Conservation (phyloP, 2,329 filamentous ascomycete genomes). For the Fusarium dlaminii region DNA sequence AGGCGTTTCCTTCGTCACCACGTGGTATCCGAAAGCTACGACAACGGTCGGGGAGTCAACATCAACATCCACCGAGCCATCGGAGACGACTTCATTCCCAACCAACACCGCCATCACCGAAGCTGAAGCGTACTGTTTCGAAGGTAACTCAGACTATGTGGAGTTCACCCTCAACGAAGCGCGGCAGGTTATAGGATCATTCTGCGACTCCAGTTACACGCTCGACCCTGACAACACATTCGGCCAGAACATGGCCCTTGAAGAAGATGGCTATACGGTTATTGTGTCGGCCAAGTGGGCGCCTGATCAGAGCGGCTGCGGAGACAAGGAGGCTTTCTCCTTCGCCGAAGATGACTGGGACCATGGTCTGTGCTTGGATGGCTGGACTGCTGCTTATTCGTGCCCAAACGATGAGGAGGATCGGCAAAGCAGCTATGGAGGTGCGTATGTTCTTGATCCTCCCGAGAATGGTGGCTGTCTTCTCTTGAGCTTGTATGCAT, state of each 20-base stretch:
- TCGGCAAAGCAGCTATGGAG: conserved; percentile 4
- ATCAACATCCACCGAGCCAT: neutral
- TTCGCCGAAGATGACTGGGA: neutral
- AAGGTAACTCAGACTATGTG: neutral
- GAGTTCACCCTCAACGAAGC: neutral
- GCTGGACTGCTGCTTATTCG: neutral
- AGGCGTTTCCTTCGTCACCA: neutral
- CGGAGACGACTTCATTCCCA: neutral
- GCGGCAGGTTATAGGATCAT: neutral
- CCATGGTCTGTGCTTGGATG: neutral
- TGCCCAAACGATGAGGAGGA: neutral
- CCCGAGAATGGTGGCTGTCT: conserved; percentile 3
- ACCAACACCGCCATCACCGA: conserved; percentile 3
- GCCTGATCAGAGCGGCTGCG: conserved; percentile 7
- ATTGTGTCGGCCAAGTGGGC: conserved; percentile 15
- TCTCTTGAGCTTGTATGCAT: conserved; percentile 17
- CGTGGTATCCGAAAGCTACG: neutral
- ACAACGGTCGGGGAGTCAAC: neutral
- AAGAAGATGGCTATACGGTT: conserved; percentile 4
- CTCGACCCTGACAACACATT: conserved; percentile 5
- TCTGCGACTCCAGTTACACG: conserved; percentile 9
- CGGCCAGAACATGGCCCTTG: neutral
- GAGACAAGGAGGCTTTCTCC: neutral
- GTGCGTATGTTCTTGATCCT: conserved; percentile 7
- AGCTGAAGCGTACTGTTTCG: conserved; percentile 12